A percentile compares a stretch with the other conserved stretches of the same genome.
These are phyloP conservation scores for Alisma plantagoaquatica DNA, from an alignment of 106 monocot species.

Conservation along the genomic window DNA sequence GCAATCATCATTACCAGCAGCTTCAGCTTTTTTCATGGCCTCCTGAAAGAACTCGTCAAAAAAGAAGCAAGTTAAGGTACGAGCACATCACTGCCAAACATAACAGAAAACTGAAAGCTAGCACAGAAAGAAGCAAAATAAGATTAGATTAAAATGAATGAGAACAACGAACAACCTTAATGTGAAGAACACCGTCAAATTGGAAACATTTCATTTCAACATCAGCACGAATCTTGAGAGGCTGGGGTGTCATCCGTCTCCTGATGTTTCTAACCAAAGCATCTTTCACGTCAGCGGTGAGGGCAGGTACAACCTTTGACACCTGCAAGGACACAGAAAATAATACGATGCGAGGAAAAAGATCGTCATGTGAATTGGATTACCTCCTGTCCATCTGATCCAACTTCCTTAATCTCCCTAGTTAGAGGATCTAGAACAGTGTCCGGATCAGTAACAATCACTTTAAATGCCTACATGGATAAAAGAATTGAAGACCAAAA, in stretches of 20 bases:
- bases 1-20: constrained; percentile 72
- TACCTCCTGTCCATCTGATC: constrained; percentile 78
- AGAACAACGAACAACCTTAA: constrained; percentile 33
- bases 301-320: constrained; percentile 51
- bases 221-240: constrained; percentile 84
- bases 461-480: constrained; percentile 54
- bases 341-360: too few relatives aligned
- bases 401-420: constrained; percentile 64
- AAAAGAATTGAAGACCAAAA: not conserved
- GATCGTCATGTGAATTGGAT: not conserved
- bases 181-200: constrained; percentile 87
- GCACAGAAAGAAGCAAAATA: not conserved
- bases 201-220: constrained; percentile 92
- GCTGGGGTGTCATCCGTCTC: constrained; percentile 92
- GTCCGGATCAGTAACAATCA: constrained; percentile 77
- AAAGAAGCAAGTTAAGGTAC: too few relatives aligned
- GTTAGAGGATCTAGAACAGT: constrained; percentile 56
- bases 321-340: constrained; percentile 22
- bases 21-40: constrained; percentile 91
- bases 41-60: constrained; percentile 40
- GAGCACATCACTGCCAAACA: too few relatives aligned
- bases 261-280: constrained; percentile 71
- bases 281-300: constrained; percentile 76
- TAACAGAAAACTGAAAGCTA: too few relatives aligned
- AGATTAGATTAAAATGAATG: not conserved